A percentile compares a stretch with the other conserved stretches of the same genome.
These are phyloP conservation scores for Epicoccum nigrum DNA, from an alignment of 2,329 filamentous ascomycete genomes.

Conservation along the genomic window DNA sequence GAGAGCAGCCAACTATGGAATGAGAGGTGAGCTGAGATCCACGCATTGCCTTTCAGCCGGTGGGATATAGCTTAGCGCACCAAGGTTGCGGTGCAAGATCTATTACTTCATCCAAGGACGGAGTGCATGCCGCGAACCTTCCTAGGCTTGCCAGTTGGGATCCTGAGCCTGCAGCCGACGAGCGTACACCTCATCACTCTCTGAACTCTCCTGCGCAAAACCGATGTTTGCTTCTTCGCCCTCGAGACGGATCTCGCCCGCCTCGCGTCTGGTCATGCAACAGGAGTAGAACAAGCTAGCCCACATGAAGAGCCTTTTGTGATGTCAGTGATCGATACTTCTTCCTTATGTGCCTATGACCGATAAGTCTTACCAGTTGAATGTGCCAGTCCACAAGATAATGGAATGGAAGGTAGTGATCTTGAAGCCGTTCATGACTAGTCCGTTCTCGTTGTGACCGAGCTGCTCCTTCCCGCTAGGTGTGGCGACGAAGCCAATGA, in stretches of 20 bases:
- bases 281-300: conserved; percentile 34
- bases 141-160: conserved; percentile 25
- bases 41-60: too few relatives aligned
- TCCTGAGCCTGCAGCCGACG: conserved; percentile 29
- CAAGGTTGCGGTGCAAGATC: too few relatives aligned
- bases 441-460: conserved; percentile 13
- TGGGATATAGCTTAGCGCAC: too few relatives aligned
- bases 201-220: conserved; percentile 15
- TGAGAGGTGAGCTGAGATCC: too few relatives aligned
- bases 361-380: conserved; percentile 31
- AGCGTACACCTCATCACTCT: conserved; percentile 26
- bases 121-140: too few relatives aligned
- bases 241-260: conserved; percentile 30
- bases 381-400: conserved; percentile 30
- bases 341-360: not conserved
- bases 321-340: not conserved
- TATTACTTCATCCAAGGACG: too few relatives aligned
- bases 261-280: conserved; percentile 30
- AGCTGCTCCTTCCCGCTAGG: conserved; percentile 10
- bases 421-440: conserved; percentile 29
- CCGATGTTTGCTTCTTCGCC: conserved; percentile 30
- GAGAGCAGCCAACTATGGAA: too few relatives aligned
- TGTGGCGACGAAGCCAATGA: conserved; percentile 18
- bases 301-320: conserved; percentile 32
- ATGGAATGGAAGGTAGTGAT: conserved; percentile 26